A percentile compares a stretch with the other conserved stretches of the same genome.
Evolutionary conservation across 768 basidiomycete species (phyloP).

Genomic region (Boletus eberwhitei): DNA sequence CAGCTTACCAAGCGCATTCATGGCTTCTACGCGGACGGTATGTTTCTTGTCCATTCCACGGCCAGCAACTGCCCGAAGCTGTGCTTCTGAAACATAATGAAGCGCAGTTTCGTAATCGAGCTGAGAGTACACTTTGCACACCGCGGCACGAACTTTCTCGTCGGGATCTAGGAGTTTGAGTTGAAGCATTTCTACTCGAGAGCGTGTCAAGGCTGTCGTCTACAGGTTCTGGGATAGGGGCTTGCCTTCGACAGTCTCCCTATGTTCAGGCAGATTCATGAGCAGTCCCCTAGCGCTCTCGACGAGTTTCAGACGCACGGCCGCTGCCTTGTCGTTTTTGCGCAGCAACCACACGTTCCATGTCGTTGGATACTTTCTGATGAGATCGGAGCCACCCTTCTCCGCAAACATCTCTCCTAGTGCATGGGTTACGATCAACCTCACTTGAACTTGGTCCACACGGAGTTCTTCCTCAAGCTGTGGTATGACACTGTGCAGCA

Average conservation of each 20-base stretch:
- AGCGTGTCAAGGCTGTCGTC: conserved; percentile 1
- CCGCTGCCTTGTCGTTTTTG: conserved; percentile 67
- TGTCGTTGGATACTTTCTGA: conserved; percentile 74
- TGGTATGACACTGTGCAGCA: conserved; percentile 88
- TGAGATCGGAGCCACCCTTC: conserved; percentile 67
- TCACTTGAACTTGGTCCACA: conserved; percentile 65
- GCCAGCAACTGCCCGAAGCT: conserved; percentile 62
- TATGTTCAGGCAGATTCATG: conserved; percentile 60
- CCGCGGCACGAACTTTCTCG: conserved; percentile 84
- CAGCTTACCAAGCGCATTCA: conserved; percentile 70
- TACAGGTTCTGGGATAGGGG: conserved; percentile 2
- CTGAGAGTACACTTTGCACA: conserved; percentile 75
- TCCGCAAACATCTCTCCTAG: conserved; percentile 91
- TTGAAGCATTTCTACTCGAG: conserved; percentile 49
- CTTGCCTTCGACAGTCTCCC: conserved; percentile 71
- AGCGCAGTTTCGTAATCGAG: conserved; percentile 89
- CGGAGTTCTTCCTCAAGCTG: conserved; percentile 89
- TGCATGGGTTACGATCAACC: conserved; percentile 79
- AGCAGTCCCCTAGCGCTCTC: conserved; percentile 65
- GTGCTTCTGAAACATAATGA: conserved; percentile 68
- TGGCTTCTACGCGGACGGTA: conserved; percentile 69
- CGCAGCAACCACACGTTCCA: conserved; percentile 85
- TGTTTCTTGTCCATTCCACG: conserved; percentile 83
- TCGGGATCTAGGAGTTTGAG: conserved; percentile 82
- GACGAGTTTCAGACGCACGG: conserved; percentile 76